Evolutionary conservation across 2,329 filamentous ascomycete species (phyloP).

Genomic region (Aspergillus fischeri): DNA sequence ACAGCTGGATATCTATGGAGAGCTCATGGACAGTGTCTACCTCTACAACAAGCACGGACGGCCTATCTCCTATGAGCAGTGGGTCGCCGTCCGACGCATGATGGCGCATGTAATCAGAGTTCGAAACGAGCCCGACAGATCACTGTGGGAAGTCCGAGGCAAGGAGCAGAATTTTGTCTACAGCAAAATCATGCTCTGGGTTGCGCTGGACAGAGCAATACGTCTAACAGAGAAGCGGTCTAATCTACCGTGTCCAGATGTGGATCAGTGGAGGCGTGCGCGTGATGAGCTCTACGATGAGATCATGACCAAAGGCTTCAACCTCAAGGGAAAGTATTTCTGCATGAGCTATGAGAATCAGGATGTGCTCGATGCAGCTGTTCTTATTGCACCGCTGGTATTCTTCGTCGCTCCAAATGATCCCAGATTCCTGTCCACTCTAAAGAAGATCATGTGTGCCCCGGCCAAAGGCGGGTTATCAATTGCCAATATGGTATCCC

Average conservation of each 20-base stretch:
- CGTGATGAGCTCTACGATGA: slow-evolving; percentile 69
- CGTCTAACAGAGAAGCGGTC: slow-evolving; percentile 67
- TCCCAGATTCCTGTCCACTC: slow-evolving; percentile 67
- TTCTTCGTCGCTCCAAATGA: slow-evolving; percentile 78
- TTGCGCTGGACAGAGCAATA: slow-evolving; percentile 72
- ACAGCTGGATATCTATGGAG: slow-evolving; percentile 76
- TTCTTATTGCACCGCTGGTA: slow-evolving; percentile 71
- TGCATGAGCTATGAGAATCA: slow-evolving; percentile 71
- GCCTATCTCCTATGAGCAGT: slow-evolving; percentile 71
- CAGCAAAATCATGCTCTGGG: slow-evolving; percentile 81
- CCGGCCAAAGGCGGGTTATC: slow-evolving; percentile 73
- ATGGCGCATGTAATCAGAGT: slow-evolving; percentile 67
- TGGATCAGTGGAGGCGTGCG: slow-evolving; percentile 60
- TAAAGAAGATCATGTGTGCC: slow-evolving; percentile 66
- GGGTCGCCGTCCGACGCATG: slow-evolving; percentile 67
- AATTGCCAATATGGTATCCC: slow-evolving; percentile 69
- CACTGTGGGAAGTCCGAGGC: slow-evolving; percentile 77
- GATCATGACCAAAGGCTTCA: slow-evolving; percentile 75
- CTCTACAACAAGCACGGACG: slow-evolving; percentile 77
- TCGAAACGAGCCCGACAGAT: slow-evolving; percentile 68
- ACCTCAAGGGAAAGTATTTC: slow-evolving; percentile 64
- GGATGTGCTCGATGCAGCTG: slow-evolving; percentile 67
- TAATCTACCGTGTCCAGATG: slow-evolving; percentile 69
- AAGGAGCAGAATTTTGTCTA: slow-evolving; percentile 74
- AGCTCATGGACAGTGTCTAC: slow-evolving; percentile 73